Evolutionary conservation across 2,329 filamentous ascomycete species (phyloP).

Genomic region (Cladobotryum protrusum): DNA sequence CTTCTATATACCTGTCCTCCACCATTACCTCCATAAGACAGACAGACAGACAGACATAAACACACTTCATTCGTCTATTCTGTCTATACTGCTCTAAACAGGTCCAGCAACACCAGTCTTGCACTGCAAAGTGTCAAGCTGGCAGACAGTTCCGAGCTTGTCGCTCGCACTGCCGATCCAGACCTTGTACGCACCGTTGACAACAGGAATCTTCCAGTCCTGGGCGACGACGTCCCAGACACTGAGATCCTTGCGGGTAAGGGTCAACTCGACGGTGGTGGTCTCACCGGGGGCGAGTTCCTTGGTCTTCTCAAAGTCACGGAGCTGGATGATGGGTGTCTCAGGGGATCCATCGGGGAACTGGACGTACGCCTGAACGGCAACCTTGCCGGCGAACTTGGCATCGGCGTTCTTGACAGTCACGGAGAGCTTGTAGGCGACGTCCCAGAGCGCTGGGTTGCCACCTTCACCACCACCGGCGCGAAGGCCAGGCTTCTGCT

Average conservation of each 20-base stretch:
- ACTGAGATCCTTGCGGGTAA: constrained; percentile 65
- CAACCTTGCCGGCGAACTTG: constrained; percentile 36
- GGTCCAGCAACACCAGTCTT: constrained; percentile 17
- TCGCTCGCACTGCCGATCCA: constrained; percentile 37
- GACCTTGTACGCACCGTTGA: constrained; percentile 31
- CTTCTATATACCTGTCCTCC: neutral
- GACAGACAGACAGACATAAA: neutral
- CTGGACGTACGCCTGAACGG: constrained; percentile 41
- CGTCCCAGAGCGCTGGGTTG: constrained; percentile 58
- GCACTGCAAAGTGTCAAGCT: constrained; percentile 24
- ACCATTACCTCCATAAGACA: neutral
- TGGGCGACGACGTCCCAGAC: constrained; percentile 63
- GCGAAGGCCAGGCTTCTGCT: constrained; percentile 37
- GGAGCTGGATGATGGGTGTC: constrained; percentile 61
- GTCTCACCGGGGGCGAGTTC: constrained; percentile 48
- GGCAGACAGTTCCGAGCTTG: constrained; percentile 25
- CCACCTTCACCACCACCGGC: constrained; percentile 66
- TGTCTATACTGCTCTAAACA: constrained; percentile 3
- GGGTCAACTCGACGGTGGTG: constrained; percentile 46
- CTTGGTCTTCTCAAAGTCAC: constrained; percentile 65
- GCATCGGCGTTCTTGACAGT: constrained; percentile 49
- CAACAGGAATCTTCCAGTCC: constrained; percentile 56
- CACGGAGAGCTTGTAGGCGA: constrained; percentile 36
- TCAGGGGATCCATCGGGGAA: constrained; percentile 39
- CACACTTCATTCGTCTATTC: neutral